Base-by-base conservation (phyloP, 495 filamentous ascomycete species). In the Aspergillus kassunensis region DNA sequence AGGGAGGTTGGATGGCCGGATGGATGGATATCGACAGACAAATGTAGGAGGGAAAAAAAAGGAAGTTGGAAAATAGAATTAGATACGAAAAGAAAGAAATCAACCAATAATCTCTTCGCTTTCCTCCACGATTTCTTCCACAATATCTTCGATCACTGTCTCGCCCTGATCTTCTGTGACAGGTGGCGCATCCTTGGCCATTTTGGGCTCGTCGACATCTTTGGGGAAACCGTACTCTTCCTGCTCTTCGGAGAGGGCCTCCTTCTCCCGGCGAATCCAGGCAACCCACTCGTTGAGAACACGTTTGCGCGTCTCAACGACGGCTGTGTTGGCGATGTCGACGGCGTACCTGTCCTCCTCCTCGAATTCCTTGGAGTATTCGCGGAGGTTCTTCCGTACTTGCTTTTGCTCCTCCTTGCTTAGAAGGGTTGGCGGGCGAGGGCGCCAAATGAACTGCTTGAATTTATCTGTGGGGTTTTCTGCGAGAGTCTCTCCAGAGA, bases 341-440 rank as follows among this genome's bases (percentile, higher is more conserved):
- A 90, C 89, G 57, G 90, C 90, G 57, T 91, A 89, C 58, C 85
- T 82, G 69, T 97, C 93, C 69, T 96, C 88, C 72, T 93, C 88
- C 53, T 97, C 95, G 74, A 98, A 98, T 49, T 89, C 74, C 68
- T 87, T 87, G 64, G 83, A 88, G 82, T 96, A 97, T 72, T 97
- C 93, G 39, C 92, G 87, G 39, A 98, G 86, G 75, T 96, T 97
- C 83, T 95, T 96, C 74, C 95, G 95, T 63, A 97, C 90, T 60
- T 85, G 78, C 79, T 97, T 96, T 77, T 97, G 92, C 77, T 97
- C 90, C 58, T 96, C 89, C 69, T 90, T 91, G 72, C 81, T 82
- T 49, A 98, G 87, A 44, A 97, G 83, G 19, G 88, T 95, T 6
- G 86, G 68, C 11, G 93, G 93, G 25, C 93, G 88, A 11, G 93